A percentile compares a stretch with the other conserved stretches of the same genome.
Evolutionary conservation across 345 rosid species (phyloP).

Genomic region (Syzygium grande): DNA sequence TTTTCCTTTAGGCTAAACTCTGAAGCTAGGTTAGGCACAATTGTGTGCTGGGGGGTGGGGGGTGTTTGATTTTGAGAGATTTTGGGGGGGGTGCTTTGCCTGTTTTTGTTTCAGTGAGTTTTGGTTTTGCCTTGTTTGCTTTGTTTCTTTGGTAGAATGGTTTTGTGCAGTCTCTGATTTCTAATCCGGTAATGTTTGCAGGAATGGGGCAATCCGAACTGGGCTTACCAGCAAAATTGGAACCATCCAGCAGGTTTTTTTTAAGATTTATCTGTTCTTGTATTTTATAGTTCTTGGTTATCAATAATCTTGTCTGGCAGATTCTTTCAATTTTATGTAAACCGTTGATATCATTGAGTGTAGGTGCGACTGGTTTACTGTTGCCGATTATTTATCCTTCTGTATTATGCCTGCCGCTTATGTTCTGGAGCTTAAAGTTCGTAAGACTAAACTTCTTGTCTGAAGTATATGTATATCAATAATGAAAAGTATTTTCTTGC

Average conservation of each 20-base stretch:
- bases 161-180: background rate
- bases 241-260: constrained; percentile 31
- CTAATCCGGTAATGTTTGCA: constrained; percentile 2
- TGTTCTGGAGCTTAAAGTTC: background rate
- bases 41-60: too few species aligned
- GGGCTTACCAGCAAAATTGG: constrained; percentile 60
- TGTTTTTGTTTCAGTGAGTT: background rate
- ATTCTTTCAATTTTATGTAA: background rate
- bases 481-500: background rate
- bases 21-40: background rate
- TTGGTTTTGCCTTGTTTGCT: background rate
- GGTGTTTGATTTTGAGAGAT: background rate
- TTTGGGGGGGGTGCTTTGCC: background rate
- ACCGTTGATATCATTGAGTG: background rate
- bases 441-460: background rate
- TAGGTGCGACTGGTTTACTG: background rate
- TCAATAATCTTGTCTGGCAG: background rate
- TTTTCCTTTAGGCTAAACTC: background rate
- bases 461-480: background rate
- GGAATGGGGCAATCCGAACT: constrained; percentile 73
- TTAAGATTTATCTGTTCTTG: background rate
- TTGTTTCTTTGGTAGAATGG: background rate
- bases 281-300: background rate
- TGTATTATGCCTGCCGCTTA: background rate
- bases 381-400: background rate